A percentile compares a stretch with the other conserved stretches of the same genome.
Evolutionary conservation across 495 filamentous ascomycete genomes (phyloP).

Genomic region (Chaetomium tenue): DNA sequence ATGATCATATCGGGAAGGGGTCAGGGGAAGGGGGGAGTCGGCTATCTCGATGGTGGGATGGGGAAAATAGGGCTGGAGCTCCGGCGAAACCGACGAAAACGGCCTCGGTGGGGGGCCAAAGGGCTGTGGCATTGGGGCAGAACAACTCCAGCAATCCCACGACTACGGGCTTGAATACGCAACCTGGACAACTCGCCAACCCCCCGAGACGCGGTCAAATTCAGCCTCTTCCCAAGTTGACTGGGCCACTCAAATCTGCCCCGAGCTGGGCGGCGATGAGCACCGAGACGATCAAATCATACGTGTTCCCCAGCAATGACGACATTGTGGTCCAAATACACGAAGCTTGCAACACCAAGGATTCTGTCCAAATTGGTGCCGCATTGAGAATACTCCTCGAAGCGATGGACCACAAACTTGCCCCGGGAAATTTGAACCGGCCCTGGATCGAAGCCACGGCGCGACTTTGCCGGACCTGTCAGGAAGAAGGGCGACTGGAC

Average conservation of each 20-base stretch:
- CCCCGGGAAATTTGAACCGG: slow-evolving; percentile 25
- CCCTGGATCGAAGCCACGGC: slow-evolving; percentile 38
- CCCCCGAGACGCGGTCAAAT: background rate
- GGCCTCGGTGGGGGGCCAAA: background rate
- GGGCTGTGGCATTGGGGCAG: background rate
- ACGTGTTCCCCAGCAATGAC: slow-evolving; percentile 17
- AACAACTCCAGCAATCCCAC: background rate
- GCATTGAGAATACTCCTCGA: slow-evolving; percentile 30
- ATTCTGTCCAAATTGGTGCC: slow-evolving; percentile 23
- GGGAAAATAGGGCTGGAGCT: background rate
- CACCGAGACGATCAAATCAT: slow-evolving; percentile 2
- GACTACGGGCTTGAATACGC: background rate
- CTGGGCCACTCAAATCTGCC: background rate
- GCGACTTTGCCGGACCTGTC: slow-evolving; percentile 41
- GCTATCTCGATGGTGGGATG: background rate
- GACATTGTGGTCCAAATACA: slow-evolving; percentile 25
- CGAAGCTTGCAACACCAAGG: slow-evolving; percentile 24
- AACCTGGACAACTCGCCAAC: background rate
- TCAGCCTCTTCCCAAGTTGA: background rate
- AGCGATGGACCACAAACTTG: slow-evolving; percentile 20
- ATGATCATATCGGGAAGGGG: background rate
- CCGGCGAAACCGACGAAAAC: background rate
- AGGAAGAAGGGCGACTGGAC: slow-evolving; percentile 30
- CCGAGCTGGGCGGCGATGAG: slow-evolving; percentile 13
- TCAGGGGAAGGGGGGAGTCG: background rate